Evolutionary conservation across 257 asterid genomes (phyloP).

Genomic region (Rubia yunnanensis): DNA sequence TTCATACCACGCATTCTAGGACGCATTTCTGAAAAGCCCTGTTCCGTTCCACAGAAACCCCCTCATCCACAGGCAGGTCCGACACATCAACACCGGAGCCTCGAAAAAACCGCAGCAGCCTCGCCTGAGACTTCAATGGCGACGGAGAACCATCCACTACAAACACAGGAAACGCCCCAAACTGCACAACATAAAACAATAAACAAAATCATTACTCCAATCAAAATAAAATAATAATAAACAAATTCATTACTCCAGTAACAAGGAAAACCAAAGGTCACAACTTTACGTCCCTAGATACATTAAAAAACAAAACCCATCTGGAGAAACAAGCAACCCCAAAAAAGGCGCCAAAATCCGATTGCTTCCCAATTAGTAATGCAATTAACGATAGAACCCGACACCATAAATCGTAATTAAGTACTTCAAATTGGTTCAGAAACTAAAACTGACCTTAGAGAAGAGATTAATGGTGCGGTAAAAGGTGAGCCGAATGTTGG

Average conservation of each 20-base stretch:
- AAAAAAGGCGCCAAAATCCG: not conserved
- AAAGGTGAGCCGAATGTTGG: slow-evolving; percentile 75
- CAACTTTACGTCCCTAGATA: not conserved
- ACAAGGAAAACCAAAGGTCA: not conserved
- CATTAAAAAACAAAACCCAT: not conserved
- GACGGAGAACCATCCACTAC: slow-evolving; percentile 92
- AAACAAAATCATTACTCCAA: slow-evolving; percentile 16
- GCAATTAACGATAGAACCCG: no score
- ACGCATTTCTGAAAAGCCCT: slow-evolving; percentile 50
- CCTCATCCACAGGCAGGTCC: slow-evolving; percentile 45
- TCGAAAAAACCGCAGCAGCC: slow-evolving; percentile 60
- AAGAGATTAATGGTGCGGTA: slow-evolving; percentile 77
- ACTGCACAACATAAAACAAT: slow-evolving; percentile 32
- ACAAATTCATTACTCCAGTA: no score
- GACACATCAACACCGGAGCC: slow-evolving; percentile 58
- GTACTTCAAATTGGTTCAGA: not conserved
- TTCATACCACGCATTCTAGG: slow-evolving; percentile 78
- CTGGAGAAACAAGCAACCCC: not conserved
- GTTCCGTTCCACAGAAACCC: slow-evolving; percentile 64
- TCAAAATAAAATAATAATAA: not conserved
- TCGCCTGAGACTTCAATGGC: slow-evolving; percentile 74
- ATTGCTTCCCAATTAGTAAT: not conserved
- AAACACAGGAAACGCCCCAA: slow-evolving; percentile 89
- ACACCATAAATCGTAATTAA: not conserved
- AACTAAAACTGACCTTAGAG: slow-evolving; percentile 47